Base-by-base conservation (phyloP, 345 rosid genomes). In the Microthlaspi erraticum region DNA sequence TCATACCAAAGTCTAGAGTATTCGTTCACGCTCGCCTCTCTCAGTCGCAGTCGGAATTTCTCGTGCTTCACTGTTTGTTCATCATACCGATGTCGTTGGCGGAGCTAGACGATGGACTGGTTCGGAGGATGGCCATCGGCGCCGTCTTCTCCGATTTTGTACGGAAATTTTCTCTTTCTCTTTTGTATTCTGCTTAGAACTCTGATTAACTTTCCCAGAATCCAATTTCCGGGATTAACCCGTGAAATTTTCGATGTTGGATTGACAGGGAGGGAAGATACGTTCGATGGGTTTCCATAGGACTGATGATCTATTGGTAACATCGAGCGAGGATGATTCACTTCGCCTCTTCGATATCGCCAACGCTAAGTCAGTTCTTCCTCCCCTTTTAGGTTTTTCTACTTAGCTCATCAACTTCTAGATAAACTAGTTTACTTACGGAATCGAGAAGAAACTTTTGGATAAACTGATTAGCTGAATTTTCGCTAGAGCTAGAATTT, bases 81-180 rank as follows among this genome's bases (percentile, higher is more conserved):
- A 69, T 32, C 76, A 41, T 60, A 54, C 80, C 78, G 64, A 85
- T 76, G 80, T 70, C 93, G 67, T 75, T 91, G 39, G 68, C 84
- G 16, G 88, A 85, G 81, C 84, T 91, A 13, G 87, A 94, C 52
- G 98, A 88, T 66, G 87, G 82, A 29, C 81, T 66, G 0, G 82
- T 94, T 31, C 83, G 88, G 45, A 84, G 92, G 78, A 94, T 94
- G 99, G 75, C 98, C 34, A 82, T 94, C 43, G 98, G 93, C 23
- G 99, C 98, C 16, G 88, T 91, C 68, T 94, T 94, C 95, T 84
- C 96, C 3, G 98, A 91, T 78, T 91, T 88, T 34, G 98, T 91
- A 84, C 80, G 86, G 37, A 46, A 0, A 9, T 34, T 10, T 6
- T n/a, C 38, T 51, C 37, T 8, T 32, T 43, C 20, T 37, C 51